Evolutionary conservation across 208 protist species (phyloP).

Genomic region (Trypanosomatidae sp.): DNA sequence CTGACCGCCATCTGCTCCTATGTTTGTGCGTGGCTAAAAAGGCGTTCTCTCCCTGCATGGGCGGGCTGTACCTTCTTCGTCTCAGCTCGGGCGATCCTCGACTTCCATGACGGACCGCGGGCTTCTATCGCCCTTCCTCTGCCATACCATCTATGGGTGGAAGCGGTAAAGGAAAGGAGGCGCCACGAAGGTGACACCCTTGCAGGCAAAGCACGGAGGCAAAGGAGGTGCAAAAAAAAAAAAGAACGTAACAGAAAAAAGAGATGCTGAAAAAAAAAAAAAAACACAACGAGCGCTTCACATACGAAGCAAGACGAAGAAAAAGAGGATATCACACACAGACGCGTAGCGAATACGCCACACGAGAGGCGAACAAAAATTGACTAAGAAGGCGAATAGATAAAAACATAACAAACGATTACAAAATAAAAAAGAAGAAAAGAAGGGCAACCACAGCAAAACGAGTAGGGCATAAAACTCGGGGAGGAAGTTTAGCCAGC

Average conservation of each 20-base stretch:
- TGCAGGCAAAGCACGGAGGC: neutral
- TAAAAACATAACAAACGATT: neutral
- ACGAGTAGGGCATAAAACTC: neutral
- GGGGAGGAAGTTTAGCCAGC: neutral
- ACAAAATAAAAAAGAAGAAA: neutral
- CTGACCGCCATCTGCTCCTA: neutral
- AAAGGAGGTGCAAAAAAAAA: neutral
- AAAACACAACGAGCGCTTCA: neutral
- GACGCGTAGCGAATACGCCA: neutral
- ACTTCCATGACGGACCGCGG: neutral
- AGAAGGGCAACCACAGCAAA: too few species aligned
- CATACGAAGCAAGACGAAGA: neutral
- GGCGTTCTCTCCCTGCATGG: neutral
- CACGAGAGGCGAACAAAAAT: neutral
- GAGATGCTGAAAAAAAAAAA: neutral
- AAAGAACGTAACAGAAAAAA: neutral
- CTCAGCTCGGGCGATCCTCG: neutral
- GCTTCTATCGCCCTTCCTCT: neutral
- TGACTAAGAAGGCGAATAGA: neutral
- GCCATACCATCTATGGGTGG: neutral
- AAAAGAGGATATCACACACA: neutral
- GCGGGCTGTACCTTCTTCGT: neutral
- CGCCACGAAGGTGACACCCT: neutral
- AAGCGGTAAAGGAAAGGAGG: neutral
- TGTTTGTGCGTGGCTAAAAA: neutral